Evolutionary conservation across 2,329 filamentous ascomycete species (phyloP).

Genomic region (Coniochaeta ligniaria): DNA sequence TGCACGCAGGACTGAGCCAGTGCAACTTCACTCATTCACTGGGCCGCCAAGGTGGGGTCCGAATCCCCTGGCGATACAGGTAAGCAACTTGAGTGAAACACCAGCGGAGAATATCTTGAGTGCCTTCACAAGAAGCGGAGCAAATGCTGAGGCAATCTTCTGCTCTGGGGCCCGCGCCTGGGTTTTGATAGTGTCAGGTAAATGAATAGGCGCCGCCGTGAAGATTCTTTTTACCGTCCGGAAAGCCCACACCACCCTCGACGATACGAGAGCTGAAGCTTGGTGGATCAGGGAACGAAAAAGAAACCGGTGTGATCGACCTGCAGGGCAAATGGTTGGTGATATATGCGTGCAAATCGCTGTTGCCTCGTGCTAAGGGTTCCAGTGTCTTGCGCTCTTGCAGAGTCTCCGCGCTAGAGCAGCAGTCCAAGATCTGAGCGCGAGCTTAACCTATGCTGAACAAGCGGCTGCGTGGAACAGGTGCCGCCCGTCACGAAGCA

Average conservation of each 20-base stretch:
- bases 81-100: slow-evolving; percentile 1
- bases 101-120: neutral
- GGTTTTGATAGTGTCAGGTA: neutral
- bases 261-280: neutral
- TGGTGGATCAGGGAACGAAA: slow-evolving; percentile 14
- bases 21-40: neutral
- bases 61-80: neutral
- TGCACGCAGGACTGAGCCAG: neutral
- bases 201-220: neutral
- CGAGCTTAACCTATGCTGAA: neutral
- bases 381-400: neutral
- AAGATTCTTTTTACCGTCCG: neutral
- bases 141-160: neutral
- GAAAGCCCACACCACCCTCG: neutral
- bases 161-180: neutral
- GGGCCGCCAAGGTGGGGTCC: neutral
- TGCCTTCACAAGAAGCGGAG: neutral
- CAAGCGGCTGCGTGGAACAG: neutral
- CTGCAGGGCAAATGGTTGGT: slow-evolving; percentile 13
- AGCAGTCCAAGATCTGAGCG: neutral
- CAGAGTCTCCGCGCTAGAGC: neutral
- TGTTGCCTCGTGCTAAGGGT: neutral
- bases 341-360: neutral
- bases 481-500: neutral
- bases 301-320: slow-evolving; percentile 14